A percentile compares a stretch with the other conserved stretches of the same genome.
Conservation (phyloP, 140 eudicot genomes). For the Bidens hawaiensis region DNA sequence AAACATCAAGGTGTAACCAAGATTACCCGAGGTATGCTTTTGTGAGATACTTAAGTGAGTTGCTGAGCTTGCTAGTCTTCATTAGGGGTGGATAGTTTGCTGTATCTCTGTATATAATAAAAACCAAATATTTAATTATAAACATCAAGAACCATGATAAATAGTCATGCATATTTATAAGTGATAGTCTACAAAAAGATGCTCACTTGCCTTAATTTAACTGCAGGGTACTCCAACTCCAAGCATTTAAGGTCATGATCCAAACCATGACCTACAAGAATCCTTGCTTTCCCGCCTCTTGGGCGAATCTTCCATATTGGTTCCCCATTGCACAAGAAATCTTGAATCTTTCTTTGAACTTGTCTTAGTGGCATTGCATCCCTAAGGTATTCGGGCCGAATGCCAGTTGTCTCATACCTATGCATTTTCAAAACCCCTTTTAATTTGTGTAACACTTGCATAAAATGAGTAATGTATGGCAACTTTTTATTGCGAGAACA, state of each 20-base stretch:
- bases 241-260: constrained; percentile 82
- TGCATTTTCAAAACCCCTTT: neutral
- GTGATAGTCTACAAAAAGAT: constrained; percentile 7
- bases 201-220: constrained; percentile 61
- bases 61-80: constrained; percentile 99
- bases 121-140: constrained; percentile 9
- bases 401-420: constrained; percentile 91
- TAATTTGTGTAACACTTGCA: neutral
- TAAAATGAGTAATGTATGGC: neutral
- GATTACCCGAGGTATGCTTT: constrained; percentile 92
- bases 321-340: constrained; percentile 91
- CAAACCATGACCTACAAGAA: constrained; percentile 91
- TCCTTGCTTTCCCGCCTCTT: constrained; percentile 83
- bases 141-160: constrained; percentile 6
- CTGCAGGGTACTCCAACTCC: constrained; percentile 68
- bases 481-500: too few relatives aligned
- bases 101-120: constrained; percentile 56
- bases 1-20: constrained; percentile 5
- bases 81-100: constrained; percentile 96
- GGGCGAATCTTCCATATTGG: constrained; percentile 96
- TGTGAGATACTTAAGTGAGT: constrained; percentile 87
- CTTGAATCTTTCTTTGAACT: constrained; percentile 88
- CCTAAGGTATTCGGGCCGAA: constrained; percentile 82
- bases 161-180: neutral
- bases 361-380: constrained; percentile 90